Conservation (phyloP, 2,329 filamentous ascomycete genomes). For the Fusarium guadeloupense region DNA sequence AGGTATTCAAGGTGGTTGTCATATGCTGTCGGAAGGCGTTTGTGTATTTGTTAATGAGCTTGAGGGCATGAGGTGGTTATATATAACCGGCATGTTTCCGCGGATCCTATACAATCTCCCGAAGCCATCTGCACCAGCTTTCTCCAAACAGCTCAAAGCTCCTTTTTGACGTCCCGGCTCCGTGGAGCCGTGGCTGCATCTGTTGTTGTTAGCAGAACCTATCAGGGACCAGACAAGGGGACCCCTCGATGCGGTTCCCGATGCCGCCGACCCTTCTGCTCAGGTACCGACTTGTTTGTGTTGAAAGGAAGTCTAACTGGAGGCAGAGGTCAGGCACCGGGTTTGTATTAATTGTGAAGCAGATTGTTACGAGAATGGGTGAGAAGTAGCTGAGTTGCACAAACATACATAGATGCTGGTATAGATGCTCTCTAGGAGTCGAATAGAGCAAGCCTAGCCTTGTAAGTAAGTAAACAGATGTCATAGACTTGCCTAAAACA, state of each 20-base stretch:
- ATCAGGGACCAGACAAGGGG: slow-evolving; percentile 34
- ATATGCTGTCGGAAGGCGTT: not conserved
- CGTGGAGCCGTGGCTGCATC: slow-evolving; percentile 14
- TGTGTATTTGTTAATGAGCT: not conserved
- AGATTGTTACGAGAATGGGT: too few species aligned
- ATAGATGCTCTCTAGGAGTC: not conserved
- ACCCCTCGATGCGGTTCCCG: slow-evolving; percentile 4
- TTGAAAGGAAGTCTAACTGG: slow-evolving; percentile 3
- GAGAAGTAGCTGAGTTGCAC: not conserved
- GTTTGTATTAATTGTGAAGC: not conserved
- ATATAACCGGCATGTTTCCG: slow-evolving; percentile 36
- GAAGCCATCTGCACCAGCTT: not conserved
- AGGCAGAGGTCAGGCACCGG: slow-evolving; percentile 2
- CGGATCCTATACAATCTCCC: slow-evolving; percentile 1
- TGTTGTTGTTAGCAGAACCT: slow-evolving; percentile 35
- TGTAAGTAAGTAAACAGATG: not conserved
- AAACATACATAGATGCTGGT: not conserved
- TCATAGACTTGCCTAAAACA: slow-evolving; percentile 25
- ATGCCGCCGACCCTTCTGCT: slow-evolving; percentile 30
- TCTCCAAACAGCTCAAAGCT: not conserved
- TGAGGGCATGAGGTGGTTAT: slow-evolving; percentile 1
- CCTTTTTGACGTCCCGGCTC: slow-evolving; percentile 4
- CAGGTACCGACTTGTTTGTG: slow-evolving; percentile 17
- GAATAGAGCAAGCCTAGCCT: not conserved
- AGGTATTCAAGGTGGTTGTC: not conserved